phyloP scores from a whole-genome alignment of 306 rosid species.

The Medicago ruthenica region DNA sequence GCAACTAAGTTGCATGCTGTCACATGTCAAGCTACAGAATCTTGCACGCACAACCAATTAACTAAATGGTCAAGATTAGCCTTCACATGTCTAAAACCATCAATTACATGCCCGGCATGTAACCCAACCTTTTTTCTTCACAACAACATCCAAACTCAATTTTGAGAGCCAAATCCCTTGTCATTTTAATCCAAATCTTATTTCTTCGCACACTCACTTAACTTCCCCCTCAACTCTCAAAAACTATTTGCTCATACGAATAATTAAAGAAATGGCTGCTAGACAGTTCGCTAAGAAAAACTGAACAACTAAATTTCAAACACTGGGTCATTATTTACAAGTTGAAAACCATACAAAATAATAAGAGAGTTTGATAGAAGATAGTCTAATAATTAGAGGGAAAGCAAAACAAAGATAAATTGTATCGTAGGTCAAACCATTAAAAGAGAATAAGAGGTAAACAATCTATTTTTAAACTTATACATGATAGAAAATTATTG shows the following conservation, averaged over 20 bases:
- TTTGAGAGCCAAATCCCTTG: not conserved
- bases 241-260: not conserved
- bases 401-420: too few species aligned
- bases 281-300: not conserved
- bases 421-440: not conserved
- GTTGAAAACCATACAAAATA: not conserved
- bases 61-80: not conserved
- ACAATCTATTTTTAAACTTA: not conserved
- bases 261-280: not conserved
- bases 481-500: not conserved
- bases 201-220: not conserved
- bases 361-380: not conserved
- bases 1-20: not conserved
- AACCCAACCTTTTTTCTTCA: not conserved
- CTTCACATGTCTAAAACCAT: slow-evolving; percentile 9
- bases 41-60: not conserved
- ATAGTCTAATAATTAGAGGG: not conserved
- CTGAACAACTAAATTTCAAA: not conserved
- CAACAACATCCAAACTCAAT: not conserved
- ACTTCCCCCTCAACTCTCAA: not conserved
- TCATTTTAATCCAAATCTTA: not conserved
- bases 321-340: not conserved
- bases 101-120: not conserved
- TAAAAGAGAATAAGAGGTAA: not conserved
- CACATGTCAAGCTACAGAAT: slow-evolving; percentile 6